Conservation (phyloP, 148 eudicot genomes). For the Oxyria digyna region DNA sequence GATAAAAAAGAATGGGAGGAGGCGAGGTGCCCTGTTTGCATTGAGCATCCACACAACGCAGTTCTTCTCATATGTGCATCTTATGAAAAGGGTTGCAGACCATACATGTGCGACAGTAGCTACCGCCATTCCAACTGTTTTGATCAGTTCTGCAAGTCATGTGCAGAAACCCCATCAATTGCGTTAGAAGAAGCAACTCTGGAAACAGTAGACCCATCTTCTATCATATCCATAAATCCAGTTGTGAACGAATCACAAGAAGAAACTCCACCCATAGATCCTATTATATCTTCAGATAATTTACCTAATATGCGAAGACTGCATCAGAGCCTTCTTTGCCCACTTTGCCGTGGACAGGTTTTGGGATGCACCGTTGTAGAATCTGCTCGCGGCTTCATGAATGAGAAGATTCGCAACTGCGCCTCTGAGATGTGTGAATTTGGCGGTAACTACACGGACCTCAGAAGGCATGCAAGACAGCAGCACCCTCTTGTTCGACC, state of each 20-base stretch:
- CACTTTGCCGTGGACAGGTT: slow-evolving; percentile 71
- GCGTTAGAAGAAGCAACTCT: slow-evolving; percentile 16
- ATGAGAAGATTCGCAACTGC: slow-evolving; percentile 68
- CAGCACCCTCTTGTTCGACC: slow-evolving; percentile 76
- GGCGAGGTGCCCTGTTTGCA: slow-evolving; percentile 89
- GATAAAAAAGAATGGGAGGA: slow-evolving; percentile 83
- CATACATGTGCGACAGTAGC: slow-evolving; percentile 94
- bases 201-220: slow-evolving; percentile 14
- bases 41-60: slow-evolving; percentile 97
- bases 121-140: slow-evolving; percentile 94
- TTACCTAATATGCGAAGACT: slow-evolving; percentile 29
- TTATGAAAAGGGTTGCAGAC: slow-evolving; percentile 80
- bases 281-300: slow-evolving; percentile 17
- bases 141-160: slow-evolving; percentile 68
- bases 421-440: slow-evolving; percentile 76
- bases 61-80: slow-evolving; percentile 79
- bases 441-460: slow-evolving; percentile 56
- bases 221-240: slow-evolving; percentile 16
- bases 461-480: slow-evolving; percentile 78
- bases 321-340: slow-evolving; percentile 52
- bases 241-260: slow-evolving; percentile 17
- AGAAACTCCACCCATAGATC: slow-evolving; percentile 25
- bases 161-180: slow-evolving; percentile 21
- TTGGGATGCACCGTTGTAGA: slow-evolving; percentile 77
- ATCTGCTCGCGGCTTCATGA: slow-evolving; percentile 71